Percentiles rank a stretch among this genome's conserved stretches.
Conservation (phyloP, 2,329 filamentous ascomycete genomes). For the Didymellaceae sp. region DNA sequence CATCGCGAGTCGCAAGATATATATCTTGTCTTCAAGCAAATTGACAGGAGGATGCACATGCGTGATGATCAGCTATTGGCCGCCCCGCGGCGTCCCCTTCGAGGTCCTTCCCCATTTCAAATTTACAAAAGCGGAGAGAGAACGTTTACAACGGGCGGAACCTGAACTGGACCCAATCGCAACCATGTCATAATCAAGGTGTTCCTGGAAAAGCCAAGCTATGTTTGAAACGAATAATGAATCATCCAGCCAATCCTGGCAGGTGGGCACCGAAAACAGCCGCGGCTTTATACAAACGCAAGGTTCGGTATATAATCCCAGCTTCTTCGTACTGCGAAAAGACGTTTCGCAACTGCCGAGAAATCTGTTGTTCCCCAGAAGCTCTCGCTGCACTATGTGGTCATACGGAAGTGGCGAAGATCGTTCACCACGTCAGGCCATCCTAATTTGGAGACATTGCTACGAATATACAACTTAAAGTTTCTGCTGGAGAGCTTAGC, state of each 20-base stretch:
- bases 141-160: background rate
- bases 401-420: background rate
- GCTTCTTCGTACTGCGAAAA: background rate
- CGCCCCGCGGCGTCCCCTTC: background rate
- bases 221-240: background rate
- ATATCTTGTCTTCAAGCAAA: background rate
- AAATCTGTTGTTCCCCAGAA: background rate
- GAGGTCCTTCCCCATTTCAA: background rate
- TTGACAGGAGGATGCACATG: background rate
- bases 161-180: background rate
- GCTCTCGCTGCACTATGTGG: too few species aligned
- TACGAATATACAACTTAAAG: background rate
- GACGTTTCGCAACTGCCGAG: background rate
- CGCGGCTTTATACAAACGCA: conserved; percentile 4
- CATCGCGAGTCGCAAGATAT: background rate
- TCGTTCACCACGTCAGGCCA: background rate
- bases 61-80: background rate
- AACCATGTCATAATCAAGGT: background rate
- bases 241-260: background rate
- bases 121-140: background rate
- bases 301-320: conserved; percentile 3
- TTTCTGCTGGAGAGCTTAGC: too few species aligned
- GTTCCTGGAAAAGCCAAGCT: background rate
- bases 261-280: background rate
- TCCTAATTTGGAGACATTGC: background rate